Percentiles rank a stretch among this genome's conserved stretches.
phyloP scores from a whole-genome alignment of 768 basidiomycete genomes.

The Russula vinacea region DNA sequence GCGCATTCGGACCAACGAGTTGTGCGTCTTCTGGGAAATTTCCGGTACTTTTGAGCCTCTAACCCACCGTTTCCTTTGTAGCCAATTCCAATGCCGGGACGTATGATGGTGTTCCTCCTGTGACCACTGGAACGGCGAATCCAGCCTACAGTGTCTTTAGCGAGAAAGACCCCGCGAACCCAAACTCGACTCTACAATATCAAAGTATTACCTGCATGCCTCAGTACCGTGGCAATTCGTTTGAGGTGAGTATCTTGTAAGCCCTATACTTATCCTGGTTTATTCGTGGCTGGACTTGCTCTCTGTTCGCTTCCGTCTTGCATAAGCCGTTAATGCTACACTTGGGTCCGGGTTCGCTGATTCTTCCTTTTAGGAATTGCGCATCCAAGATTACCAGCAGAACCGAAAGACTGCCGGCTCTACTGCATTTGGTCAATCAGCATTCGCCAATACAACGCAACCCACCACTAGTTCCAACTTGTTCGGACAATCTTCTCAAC shows the following conservation, averaged over 20 bases:
- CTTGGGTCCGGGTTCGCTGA: not conserved
- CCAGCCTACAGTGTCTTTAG: conserved; percentile 55
- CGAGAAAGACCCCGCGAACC: conserved; percentile 63
- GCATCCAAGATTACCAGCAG: conserved; percentile 48
- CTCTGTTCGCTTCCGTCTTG: not conserved
- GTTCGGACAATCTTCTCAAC: conserved; percentile 36
- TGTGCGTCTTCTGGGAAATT: conserved; percentile 32
- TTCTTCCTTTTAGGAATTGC: conserved; percentile 41
- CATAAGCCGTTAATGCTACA: no score
- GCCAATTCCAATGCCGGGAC: conserved; percentile 36
- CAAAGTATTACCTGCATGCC: conserved; percentile 82
- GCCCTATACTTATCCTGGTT: conserved; percentile 14
- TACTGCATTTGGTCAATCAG: conserved; percentile 36
- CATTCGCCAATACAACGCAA: conserved; percentile 37
- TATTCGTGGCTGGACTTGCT: not conserved
- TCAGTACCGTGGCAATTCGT: conserved; percentile 70
- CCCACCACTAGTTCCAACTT: conserved; percentile 31
- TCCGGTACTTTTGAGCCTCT: conserved; percentile 3
- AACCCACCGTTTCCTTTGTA: conserved; percentile 25
- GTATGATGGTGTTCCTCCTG: conserved; percentile 46
- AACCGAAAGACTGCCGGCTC: conserved; percentile 43
- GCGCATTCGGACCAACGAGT: conserved; percentile 45
- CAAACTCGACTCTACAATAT: conserved; percentile 57
- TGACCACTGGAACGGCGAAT: conserved; percentile 67
- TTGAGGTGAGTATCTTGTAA: conserved; percentile 40